A percentile compares a stretch with the other conserved stretches of the same genome.
Evolutionary conservation across 2,329 filamentous ascomycete genomes (phyloP).

Genomic region (Ascochyta lentis): DNA sequence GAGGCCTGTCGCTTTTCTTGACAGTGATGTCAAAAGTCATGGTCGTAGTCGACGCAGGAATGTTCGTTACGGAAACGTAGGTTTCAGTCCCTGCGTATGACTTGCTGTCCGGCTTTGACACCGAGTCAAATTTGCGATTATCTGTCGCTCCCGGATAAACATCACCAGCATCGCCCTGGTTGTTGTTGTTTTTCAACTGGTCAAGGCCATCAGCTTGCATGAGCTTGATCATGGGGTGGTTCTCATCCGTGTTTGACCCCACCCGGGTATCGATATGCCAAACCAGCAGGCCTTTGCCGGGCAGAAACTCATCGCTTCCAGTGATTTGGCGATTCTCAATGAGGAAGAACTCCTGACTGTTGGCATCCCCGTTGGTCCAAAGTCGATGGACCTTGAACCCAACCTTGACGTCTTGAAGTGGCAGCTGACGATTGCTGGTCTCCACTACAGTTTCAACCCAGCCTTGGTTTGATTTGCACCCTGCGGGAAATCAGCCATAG

Average conservation of each 20-base stretch:
- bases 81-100: conserved; percentile 26
- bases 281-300: conserved; percentile 29
- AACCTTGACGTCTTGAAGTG: conserved; percentile 28
- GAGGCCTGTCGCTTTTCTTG: conserved; percentile 13
- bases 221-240: conserved; percentile 28
- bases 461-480: conserved; percentile 31
- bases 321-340: conserved; percentile 30
- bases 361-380: conserved; percentile 29
- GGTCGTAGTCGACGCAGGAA: conserved; percentile 17
- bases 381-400: conserved; percentile 25
- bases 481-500: conserved; percentile 4
- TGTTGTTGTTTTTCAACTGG: conserved; percentile 17
- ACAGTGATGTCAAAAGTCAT: conserved; percentile 34
- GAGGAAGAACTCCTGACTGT: conserved; percentile 29
- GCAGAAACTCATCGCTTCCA: conserved; percentile 28
- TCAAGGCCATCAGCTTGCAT: conserved; percentile 33
- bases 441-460: conserved; percentile 28
- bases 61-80: conserved; percentile 27
- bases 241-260: conserved; percentile 25
- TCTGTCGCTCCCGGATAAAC: conserved; percentile 25
- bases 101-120: conserved; percentile 28
- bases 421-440: conserved; percentile 26
- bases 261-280: conserved; percentile 33
- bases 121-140: conserved; percentile 22
- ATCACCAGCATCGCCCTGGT: conserved; percentile 29